Evolutionary conservation across 257 asterid genomes (phyloP).

Genomic region (Fraxinus excelsior): DNA sequence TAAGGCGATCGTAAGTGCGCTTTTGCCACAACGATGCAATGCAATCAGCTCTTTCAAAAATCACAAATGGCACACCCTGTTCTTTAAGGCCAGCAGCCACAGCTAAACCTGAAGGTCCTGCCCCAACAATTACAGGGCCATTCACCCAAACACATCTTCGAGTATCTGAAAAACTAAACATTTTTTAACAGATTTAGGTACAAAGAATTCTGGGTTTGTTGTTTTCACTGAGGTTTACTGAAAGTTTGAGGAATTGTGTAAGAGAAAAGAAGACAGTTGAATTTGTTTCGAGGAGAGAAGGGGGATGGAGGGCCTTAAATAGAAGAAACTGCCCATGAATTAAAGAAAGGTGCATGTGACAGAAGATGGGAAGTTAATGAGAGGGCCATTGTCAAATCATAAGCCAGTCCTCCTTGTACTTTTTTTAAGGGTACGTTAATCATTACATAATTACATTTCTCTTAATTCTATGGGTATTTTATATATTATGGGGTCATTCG

Average conservation of each 20-base stretch:
- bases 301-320: constrained; percentile 46
- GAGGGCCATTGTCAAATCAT: constrained; percentile 51
- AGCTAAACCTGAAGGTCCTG: constrained; percentile 92
- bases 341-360: constrained; percentile 47
- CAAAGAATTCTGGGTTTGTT: not conserved
- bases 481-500: no score
- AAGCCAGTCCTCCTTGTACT: constrained; percentile 40
- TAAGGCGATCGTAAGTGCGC: constrained; percentile 78
- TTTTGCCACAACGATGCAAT: constrained; percentile 92
- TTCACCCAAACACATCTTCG: constrained; percentile 82
- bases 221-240: not conserved
- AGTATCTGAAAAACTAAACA: constrained; percentile 54
- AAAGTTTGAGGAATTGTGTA: not conserved
- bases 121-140: constrained; percentile 88
- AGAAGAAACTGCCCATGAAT: constrained; percentile 38
- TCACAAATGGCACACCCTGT: constrained; percentile 67
- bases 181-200: constrained; percentile 19
- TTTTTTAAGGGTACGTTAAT: constrained; percentile 24
- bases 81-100: constrained; percentile 82
- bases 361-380: constrained; percentile 43
- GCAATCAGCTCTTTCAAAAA: constrained; percentile 77
- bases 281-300: constrained; percentile 32
- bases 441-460: constrained; percentile 22
- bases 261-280: constrained; percentile 20
- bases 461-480: not conserved